Conservation (phyloP, 2,329 filamentous ascomycete genomes). For the Sporothrix mexicana region DNA sequence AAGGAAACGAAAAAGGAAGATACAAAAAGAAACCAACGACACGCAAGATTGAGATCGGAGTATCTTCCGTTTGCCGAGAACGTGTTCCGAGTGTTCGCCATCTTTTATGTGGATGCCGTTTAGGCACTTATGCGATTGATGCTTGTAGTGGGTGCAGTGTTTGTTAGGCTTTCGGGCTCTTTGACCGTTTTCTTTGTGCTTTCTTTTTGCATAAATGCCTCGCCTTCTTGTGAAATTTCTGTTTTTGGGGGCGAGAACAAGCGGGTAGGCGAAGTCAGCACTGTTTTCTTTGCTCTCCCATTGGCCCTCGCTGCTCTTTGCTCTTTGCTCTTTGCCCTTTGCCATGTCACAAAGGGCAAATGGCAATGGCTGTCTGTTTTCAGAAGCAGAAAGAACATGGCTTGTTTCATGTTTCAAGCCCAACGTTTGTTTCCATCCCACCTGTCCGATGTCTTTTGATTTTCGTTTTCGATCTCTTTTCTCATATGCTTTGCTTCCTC, state of each 20-base stretch:
- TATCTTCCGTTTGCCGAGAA: not conserved
- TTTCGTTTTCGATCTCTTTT: not conserved
- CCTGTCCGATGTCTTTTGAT: not conserved
- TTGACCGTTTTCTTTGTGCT: constrained; percentile 6
- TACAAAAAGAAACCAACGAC: not conserved
- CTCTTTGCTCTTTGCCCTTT: not conserved
- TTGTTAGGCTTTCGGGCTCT: too few species aligned
- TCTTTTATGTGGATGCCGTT: not conserved
- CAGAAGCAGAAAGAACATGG: not conserved
- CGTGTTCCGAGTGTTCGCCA: constrained; percentile 1
- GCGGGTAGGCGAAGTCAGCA: not conserved
- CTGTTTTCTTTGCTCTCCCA: not conserved
- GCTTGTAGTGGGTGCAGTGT: not conserved
- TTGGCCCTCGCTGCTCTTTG: not conserved
- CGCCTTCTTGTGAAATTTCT: not conserved
- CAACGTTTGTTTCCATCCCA: not conserved
- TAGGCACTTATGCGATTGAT: not conserved
- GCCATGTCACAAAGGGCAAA: not conserved
- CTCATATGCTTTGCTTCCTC: not conserved
- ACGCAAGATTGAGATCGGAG: too few species aligned
- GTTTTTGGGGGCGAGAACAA: not conserved
- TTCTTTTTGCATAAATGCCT: not conserved
- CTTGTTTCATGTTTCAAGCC: not conserved
- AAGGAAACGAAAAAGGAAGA: not conserved
- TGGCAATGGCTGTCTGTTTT: not conserved